phyloP scores from a whole-genome alignment of 2,329 filamentous ascomycete genomes.

The Scortechinia acanthostroma region DNA sequence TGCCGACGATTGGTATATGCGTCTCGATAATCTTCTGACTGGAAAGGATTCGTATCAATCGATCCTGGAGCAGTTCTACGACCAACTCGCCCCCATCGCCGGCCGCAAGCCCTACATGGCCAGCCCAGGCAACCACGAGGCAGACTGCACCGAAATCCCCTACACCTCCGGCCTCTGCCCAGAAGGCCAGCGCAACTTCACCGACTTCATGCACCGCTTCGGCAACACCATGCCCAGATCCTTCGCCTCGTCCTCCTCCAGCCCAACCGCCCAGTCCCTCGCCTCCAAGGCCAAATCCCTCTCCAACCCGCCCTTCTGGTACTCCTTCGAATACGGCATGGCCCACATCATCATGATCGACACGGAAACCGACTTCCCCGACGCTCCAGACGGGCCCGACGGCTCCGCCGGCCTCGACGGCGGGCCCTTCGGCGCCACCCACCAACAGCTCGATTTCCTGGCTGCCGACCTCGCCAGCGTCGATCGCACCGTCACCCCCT shows the following conservation, averaged over 20 bases:
- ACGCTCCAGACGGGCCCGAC: conserved; percentile 33
- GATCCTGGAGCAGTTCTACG: conserved; percentile 48
- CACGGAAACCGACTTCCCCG: conserved; percentile 46
- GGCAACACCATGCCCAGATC: conserved; percentile 39
- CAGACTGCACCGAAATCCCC: conserved; percentile 36
- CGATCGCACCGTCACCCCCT: conserved; percentile 44
- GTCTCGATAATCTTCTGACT: conserved; percentile 32
- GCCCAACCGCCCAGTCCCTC: conserved; percentile 26
- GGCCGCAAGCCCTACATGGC: conserved; percentile 47
- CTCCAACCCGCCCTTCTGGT: conserved; percentile 47
- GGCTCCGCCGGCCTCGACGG: conserved; percentile 30
- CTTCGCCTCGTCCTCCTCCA: conserved; percentile 37
- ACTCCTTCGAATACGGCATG: conserved; percentile 53
- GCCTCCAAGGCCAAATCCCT: conserved; percentile 34
- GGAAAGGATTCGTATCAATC: conserved; percentile 43
- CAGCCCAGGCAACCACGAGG: conserved; percentile 52
- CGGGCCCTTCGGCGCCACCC: conserved; percentile 37
- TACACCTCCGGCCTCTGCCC: conserved; percentile 28
- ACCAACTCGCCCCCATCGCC: conserved; percentile 42
- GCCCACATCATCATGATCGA: conserved; percentile 43
- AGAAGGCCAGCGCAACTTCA: conserved; percentile 50
- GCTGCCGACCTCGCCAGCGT: conserved; percentile 45
- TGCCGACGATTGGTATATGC: conserved; percentile 47
- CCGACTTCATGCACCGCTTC: conserved; percentile 48
- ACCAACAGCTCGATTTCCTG: conserved; percentile 45